Percentiles rank a stretch among this genome's conserved stretches.
These are phyloP conservation scores for Fraxinus americana DNA, from an alignment of 257 asterid species.

Conservation along the genomic window DNA sequence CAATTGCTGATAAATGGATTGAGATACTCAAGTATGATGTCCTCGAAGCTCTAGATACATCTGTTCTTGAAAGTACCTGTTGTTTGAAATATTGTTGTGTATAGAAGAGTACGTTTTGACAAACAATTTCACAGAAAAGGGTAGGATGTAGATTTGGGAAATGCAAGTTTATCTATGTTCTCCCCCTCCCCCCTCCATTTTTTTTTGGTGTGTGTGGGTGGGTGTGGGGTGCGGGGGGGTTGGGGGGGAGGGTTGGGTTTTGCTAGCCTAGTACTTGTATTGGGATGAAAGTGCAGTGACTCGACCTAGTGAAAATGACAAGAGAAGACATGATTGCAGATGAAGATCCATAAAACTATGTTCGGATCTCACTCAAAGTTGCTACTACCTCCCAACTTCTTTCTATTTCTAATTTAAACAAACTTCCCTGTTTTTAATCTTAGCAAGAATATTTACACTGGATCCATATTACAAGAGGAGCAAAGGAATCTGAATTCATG, in stretches of 20 bases:
- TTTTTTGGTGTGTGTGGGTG: background rate
- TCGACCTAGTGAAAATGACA: no score
- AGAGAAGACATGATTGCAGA: no score
- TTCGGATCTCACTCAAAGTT: no score
- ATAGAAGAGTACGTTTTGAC: constrained; percentile 13
- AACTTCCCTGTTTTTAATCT: no score
- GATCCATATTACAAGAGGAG: no score
- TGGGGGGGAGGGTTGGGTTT: background rate
- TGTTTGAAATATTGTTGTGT: background rate
- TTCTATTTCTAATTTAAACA: no score
- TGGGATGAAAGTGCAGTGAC: no score
- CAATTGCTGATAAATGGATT: constrained; percentile 98
- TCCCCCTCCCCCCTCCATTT: background rate
- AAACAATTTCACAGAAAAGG: background rate
- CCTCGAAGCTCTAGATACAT: constrained; percentile 30
- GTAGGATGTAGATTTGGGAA: constrained; percentile 16
- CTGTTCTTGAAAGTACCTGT: constrained; percentile 19
- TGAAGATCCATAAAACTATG: no score
- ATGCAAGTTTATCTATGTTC: constrained; percentile 13
- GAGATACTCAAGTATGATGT: constrained; percentile 78
- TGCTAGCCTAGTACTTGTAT: background rate
- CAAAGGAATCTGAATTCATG: no score
- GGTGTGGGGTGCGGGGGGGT: background rate
- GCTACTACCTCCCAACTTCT: no score
- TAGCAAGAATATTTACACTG: no score